phyloP scores from a whole-genome alignment of 2,329 filamentous ascomycete genomes.

The Alternaria arbusti region DNA sequence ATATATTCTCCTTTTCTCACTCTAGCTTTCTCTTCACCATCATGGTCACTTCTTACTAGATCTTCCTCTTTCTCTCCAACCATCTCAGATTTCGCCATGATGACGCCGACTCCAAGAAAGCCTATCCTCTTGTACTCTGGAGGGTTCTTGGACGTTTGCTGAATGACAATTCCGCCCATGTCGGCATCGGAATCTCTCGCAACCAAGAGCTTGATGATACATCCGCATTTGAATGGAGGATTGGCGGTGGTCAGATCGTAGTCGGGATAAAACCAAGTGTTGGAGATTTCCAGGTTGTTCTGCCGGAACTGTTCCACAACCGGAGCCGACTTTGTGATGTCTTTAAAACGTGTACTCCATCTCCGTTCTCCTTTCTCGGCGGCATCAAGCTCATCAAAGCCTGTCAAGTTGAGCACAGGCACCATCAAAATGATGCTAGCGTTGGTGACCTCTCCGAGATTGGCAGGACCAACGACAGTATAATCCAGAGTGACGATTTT shows the following conservation, averaged over 20 bases:
- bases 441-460: background rate
- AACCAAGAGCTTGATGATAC: background rate
- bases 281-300: background rate
- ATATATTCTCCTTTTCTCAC: background rate
- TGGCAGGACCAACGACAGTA: background rate
- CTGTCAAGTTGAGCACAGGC: background rate
- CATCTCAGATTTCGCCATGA: too few relatives aligned
- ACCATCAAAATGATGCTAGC: background rate
- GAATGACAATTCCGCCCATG: background rate
- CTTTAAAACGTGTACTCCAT: too few relatives aligned
- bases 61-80: background rate
- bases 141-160: background rate
- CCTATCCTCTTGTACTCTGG: background rate
- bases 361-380: rapidly evolving
- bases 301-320: background rate
- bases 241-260: background rate
- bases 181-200: rapidly evolving
- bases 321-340: too few relatives aligned
- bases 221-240: background rate
- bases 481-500: background rate
- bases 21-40: background rate
- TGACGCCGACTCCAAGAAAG: too few relatives aligned
- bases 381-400: background rate
- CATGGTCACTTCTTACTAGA: background rate
- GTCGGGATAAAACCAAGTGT: background rate